Evolutionary conservation across 208 protist species (phyloP).

Genomic region (Wallacemonas sp.): DNA sequence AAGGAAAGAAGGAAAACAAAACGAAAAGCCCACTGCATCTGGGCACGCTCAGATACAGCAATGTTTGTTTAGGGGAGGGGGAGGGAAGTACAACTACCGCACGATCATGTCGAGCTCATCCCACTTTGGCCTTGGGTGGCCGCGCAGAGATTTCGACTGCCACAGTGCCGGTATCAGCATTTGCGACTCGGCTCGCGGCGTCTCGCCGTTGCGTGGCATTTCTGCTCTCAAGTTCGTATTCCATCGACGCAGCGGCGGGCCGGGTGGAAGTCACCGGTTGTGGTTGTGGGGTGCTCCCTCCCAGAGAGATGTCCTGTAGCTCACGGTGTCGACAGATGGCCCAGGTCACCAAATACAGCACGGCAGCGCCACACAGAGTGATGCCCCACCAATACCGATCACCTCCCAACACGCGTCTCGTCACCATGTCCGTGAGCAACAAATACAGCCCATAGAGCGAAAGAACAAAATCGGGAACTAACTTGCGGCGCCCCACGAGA

Average conservation of each 20-base stretch:
- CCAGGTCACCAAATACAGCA: slow-evolving; percentile 49
- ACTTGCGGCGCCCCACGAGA: slow-evolving; percentile 76
- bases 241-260: not conserved
- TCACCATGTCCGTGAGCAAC: slow-evolving; percentile 39
- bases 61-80: not conserved
- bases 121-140: not conserved
- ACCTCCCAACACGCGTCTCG: slow-evolving; percentile 34
- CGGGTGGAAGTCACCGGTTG: not conserved
- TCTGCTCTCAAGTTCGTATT: not conserved
- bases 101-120: not conserved
- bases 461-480: slow-evolving; percentile 75
- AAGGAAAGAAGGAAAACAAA: slow-evolving; percentile 1
- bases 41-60: not conserved
- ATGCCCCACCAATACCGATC: slow-evolving; percentile 60
- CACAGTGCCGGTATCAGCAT: not conserved
- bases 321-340: slow-evolving; percentile 55
- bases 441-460: slow-evolving; percentile 79
- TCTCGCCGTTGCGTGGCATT: not conserved
- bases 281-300: slow-evolving; percentile 1
- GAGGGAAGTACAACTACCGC: not conserved
- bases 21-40: slow-evolving; percentile 7
- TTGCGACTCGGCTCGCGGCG: not conserved
- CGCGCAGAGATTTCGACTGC: not conserved
- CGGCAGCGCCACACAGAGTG: slow-evolving; percentile 24
- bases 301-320: slow-evolving; percentile 66